Conservation (phyloP, 371 early-diverging fungal species). For the Circinella minor region DNA sequence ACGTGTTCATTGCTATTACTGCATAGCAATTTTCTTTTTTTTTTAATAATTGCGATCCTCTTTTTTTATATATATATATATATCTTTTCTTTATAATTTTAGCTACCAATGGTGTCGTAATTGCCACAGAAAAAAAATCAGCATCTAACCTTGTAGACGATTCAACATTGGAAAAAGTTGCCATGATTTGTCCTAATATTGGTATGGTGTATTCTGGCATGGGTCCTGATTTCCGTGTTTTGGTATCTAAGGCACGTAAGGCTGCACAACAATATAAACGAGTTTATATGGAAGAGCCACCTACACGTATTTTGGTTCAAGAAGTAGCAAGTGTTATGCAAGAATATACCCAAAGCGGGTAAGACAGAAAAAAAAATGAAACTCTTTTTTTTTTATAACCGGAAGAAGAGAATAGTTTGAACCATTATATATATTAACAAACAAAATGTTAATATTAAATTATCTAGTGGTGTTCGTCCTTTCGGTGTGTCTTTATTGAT, state of each 20-base stretch:
- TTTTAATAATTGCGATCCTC: no score
- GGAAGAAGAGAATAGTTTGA: no score
- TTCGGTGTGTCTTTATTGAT: conserved; percentile 98
- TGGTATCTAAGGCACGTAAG: conserved; percentile 95
- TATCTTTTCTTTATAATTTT: conserved; percentile 12
- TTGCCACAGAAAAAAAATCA: conserved; percentile 98
- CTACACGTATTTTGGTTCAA: conserved; percentile 91
- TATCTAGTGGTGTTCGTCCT: conserved; percentile 94
- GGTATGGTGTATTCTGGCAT: conserved; percentile 99
- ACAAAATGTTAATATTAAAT: background rate
- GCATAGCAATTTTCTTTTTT: background rate
- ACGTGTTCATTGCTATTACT: background rate
- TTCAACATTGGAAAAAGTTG: conserved; percentile 87
- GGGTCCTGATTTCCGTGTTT: conserved; percentile 97
- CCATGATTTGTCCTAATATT: conserved; percentile 88
- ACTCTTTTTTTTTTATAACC: no score
- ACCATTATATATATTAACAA: background rate
- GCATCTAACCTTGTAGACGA: conserved; percentile 94
- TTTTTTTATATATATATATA: no score
- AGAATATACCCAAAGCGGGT: conserved; percentile 98
- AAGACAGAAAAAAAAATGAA: conserved; percentile 31
- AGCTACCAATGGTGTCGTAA: conserved; percentile 97
- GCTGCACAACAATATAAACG: conserved; percentile 93
- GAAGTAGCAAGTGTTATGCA: conserved; percentile 98
- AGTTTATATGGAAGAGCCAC: conserved; percentile 95